Base-by-base conservation (phyloP, 176 grass and related monocot species). In the Avena insularis region DNA sequence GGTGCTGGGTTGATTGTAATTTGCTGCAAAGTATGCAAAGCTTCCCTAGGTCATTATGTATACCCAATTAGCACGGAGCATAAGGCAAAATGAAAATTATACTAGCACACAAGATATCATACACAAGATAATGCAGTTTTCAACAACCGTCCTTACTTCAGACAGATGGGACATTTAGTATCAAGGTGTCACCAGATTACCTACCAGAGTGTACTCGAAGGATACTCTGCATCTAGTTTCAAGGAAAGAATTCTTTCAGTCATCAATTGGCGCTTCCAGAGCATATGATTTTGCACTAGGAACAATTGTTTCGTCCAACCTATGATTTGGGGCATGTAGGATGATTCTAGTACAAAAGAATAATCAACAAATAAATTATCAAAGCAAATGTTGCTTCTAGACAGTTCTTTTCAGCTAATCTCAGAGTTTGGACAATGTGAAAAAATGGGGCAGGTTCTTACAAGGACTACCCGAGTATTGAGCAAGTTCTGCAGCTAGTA, bases 121-220 rank as follows among this genome's bases (percentile, higher is more conserved):
- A 29, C 29, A 2, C 29, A 29, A 29, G 38, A 16, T 12, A 83
- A 83, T 53, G 31, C 21, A 29, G 45, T 17, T 78, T 66, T 46
- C 14, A 71, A 23, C 2, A 85, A 8, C 1, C 4, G 48, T 51
- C 64, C 25, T 67, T 29, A 29, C 8, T 9, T 23, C 67, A 27
- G 67, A 56, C 6, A 54, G 35, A 75, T 12, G 56, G 43, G 83
- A 45, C 68, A 16, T 10, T 75, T 13, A 49, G 35, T 45, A 36
- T 62, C 14, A 82, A 60, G 15, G 16, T 38, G 61, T 15, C 4
- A 17, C 4, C 20, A 4, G 55, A 21, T 45, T 89, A 98, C 96
- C 96, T 94, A 98, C 87, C 46, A 98, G 87, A 25, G 96, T 98
- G 82, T 98, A 98, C 87, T 98, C 96, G 0, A 98, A 95, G 6